Conservation (phyloP, 2,329 filamentous ascomycete species). For the Trichoderma guizhouense region DNA sequence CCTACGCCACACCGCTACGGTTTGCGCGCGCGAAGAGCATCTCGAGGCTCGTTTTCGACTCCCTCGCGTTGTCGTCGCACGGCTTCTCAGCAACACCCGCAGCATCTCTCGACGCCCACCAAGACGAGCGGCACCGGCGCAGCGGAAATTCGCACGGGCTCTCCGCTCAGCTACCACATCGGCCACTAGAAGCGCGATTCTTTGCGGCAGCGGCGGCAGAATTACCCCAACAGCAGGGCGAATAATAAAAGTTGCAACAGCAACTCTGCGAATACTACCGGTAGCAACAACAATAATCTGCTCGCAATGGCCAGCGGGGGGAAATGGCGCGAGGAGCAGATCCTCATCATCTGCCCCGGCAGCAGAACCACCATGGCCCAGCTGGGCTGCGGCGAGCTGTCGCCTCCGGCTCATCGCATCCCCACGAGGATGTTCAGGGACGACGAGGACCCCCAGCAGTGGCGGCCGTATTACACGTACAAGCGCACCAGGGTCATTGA, state of each 20-base stretch:
- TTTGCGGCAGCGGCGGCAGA: neutral
- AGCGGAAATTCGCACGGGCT: neutral
- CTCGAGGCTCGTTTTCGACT: constrained; percentile 22
- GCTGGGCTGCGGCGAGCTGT: constrained; percentile 85
- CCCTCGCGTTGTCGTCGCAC: constrained; percentile 22
- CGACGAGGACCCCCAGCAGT: constrained; percentile 70
- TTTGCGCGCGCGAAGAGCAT: constrained; percentile 28
- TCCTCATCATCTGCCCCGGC: constrained; percentile 73
- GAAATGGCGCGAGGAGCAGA: constrained; percentile 63
- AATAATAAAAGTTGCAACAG: neutral
- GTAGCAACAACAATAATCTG: neutral
- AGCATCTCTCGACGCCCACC: neutral
- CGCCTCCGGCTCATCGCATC: constrained; percentile 80
- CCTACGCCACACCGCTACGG: constrained; percentile 24
- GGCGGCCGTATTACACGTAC: constrained; percentile 72
- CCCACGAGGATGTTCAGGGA: constrained; percentile 94
- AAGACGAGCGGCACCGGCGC: neutral
- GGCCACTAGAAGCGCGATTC: neutral
- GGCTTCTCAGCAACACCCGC: neutral
- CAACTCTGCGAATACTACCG: neutral
- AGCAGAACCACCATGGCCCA: constrained; percentile 89
- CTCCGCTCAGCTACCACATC: constrained; percentile 8
- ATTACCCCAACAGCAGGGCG: neutral
- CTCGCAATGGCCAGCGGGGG: constrained; percentile 52
- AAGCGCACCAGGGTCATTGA: constrained; percentile 55